These are phyloP conservation scores for Edaphochlamys debaryana DNA, from an alignment of 139 green algal species.

Conservation along the genomic window DNA sequence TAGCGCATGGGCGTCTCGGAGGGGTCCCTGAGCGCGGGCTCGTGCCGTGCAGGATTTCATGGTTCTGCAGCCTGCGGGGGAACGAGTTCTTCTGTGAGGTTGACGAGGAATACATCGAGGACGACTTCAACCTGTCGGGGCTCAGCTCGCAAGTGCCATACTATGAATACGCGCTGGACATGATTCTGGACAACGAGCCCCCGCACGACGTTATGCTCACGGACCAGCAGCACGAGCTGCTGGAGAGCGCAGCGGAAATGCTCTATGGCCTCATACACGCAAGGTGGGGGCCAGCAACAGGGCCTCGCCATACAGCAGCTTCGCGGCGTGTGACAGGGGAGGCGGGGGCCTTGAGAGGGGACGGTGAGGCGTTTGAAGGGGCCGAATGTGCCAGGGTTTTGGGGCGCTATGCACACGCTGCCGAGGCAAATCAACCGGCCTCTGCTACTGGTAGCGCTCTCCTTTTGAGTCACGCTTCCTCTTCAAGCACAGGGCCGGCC, in stretches of 20 bases:
- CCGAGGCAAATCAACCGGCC: too few relatives aligned
- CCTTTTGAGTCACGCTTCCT: too few relatives aligned
- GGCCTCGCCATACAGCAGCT: too few relatives aligned
- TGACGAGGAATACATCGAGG: conserved; percentile 92
- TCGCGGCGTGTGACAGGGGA: too few relatives aligned
- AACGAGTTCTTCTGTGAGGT: conserved; percentile 93
- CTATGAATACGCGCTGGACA: conserved; percentile 97
- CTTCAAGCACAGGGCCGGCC: too few relatives aligned
- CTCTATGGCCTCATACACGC: conserved; percentile 98
- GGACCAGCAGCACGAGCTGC: conserved; percentile 87
- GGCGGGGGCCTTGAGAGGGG: too few relatives aligned
- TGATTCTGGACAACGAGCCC: conserved; percentile 94
- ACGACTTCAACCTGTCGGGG: conserved; percentile 98
- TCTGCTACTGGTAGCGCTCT: too few relatives aligned
- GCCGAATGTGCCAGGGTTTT: too few relatives aligned
- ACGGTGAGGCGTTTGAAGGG: too few relatives aligned
- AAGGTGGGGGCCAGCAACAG: conserved; percentile 33
- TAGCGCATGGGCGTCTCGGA: background rate
- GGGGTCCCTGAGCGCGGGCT: conserved; percentile 61
- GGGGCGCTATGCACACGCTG: too few relatives aligned
- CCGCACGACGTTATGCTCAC: conserved; percentile 83
- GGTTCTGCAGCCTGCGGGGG: conserved; percentile 92
- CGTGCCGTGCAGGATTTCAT: conserved; percentile 88
- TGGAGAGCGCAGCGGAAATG: conserved; percentile 96
- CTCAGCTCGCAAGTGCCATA: conserved; percentile 94